Evolutionary conservation across 805 yeast genomes (phyloP).

Genomic region (Wickerhamiella sergipiensis): DNA sequence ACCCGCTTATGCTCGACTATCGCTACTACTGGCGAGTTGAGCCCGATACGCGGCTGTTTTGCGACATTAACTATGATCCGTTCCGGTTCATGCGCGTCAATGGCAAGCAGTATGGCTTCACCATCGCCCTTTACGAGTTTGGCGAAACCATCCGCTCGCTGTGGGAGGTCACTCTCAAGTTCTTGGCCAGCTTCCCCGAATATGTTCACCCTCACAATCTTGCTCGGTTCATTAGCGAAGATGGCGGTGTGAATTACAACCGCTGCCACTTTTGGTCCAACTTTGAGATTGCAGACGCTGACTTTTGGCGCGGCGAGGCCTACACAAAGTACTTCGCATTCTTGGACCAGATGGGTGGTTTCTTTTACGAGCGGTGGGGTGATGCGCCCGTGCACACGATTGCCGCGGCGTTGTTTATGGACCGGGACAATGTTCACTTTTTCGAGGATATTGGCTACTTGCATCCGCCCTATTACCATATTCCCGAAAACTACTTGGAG

Average conservation of each 20-base stretch:
- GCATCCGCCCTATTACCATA: constrained; percentile 67
- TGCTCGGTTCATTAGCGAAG: constrained; percentile 49
- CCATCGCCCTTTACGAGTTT: constrained; percentile 49
- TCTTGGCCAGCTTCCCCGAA: constrained; percentile 33
- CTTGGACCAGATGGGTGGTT: constrained; percentile 71
- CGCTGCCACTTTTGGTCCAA: constrained; percentile 87
- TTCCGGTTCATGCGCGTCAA: constrained; percentile 42
- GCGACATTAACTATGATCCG: constrained; percentile 51
- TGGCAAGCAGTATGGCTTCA: constrained; percentile 50
- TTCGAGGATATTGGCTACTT: constrained; percentile 75
- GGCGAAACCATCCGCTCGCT: constrained; percentile 44
- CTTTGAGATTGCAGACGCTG: constrained; percentile 64
- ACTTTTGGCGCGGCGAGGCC: constrained; percentile 61
- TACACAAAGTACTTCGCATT: constrained; percentile 54
- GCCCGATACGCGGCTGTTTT: constrained; percentile 45
- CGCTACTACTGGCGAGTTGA: constrained; percentile 65
- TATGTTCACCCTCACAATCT: constrained; percentile 42
- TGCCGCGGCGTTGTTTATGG: constrained; percentile 66
- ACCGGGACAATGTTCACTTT: constrained; percentile 57
- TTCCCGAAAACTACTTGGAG: constrained; percentile 47
- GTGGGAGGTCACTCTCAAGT: constrained; percentile 40
- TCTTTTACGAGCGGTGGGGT: constrained; percentile 89
- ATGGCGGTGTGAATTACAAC: constrained; percentile 53
- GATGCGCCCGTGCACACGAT: constrained; percentile 88
- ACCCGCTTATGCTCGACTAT: constrained; percentile 40